Conservation (phyloP, 2,329 filamentous ascomycete species). For the Penicillium sp. region DNA sequence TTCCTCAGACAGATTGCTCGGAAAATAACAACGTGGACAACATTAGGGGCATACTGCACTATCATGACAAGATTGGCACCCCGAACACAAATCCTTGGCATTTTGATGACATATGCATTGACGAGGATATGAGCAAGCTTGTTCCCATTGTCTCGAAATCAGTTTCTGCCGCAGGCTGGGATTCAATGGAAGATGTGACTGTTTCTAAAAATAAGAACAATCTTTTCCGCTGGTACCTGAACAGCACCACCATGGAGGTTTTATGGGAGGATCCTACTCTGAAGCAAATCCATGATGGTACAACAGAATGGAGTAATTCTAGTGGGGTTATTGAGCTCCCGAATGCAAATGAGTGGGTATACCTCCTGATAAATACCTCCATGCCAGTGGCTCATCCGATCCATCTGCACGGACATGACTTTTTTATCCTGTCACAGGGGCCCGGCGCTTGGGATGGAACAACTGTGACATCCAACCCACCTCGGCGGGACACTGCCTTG, state of each 20-base stretch:
- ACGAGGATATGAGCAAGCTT: constrained; percentile 7
- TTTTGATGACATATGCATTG: neutral
- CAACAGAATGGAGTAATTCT: neutral
- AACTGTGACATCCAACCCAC: constrained; percentile 37
- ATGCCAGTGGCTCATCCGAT: constrained; percentile 6
- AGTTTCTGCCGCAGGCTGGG: neutral
- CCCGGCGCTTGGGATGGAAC: constrained; percentile 35
- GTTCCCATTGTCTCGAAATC: constrained; percentile 2
- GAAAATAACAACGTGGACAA: constrained; percentile 1
- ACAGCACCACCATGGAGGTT: constrained; percentile 3
- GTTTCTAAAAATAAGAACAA: neutral
- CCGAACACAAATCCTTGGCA: neutral
- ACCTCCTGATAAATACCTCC: constrained; percentile 1
- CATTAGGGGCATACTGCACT: constrained; percentile 8
- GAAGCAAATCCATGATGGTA: neutral
- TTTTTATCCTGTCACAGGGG: constrained; percentile 8
- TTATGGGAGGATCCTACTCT: neutral
- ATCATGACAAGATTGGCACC: neutral
- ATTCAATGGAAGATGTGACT: neutral
- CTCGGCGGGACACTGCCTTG: constrained; percentile 46
- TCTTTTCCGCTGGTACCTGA: constrained; percentile 8
- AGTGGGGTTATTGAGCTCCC: constrained; percentile 6
- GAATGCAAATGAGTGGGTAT: constrained; percentile 4
- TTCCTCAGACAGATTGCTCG: constrained; percentile 3
- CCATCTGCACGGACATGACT: constrained; percentile 15